Base-by-base conservation (phyloP, 139 green algal genomes). In the Diplosphaera chodatii region DNA sequence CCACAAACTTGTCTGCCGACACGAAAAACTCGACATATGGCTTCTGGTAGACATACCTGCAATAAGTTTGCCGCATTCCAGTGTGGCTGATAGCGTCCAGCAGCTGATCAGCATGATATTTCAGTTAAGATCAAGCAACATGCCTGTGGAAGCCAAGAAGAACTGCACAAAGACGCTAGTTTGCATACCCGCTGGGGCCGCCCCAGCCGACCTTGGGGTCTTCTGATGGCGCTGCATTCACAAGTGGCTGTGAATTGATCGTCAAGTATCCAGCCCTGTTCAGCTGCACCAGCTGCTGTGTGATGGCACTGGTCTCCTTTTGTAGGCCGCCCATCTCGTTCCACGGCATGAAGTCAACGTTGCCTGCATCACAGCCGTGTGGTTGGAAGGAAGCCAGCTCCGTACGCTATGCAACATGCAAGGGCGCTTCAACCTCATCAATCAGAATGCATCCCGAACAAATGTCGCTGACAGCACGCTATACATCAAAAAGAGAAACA, bases 1-100 rank as follows among this genome's bases (percentile, higher is more conserved):
- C 55, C 56, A 82, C 55, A 41, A 89, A 84, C 32, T 70, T 73
- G 4, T 87, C 81, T 0, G 84, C 82, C 18, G 86, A 84, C 29
- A 74, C 78, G 68, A 96, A 96, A 72, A 93, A 93, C 82, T 96
- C 91, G 4, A 95, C 77, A 72, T 95, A 96, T 0, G 83, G 82
- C 79, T 93, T 93, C 83, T 94, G 88, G 85, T 96, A 96, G 69
- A 96, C 83, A 64, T 88, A 87, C 31, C 76, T 84, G 72, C 63
- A 66, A 18, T 63, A 32, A n/a, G n/a, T n/a, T n/a, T n/a, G n/a
- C n/a, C n/a, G n/a, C n/a, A n/a, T n/a, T n/a, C n/a, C n/a, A n/a
- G n/a, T n/a, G n/a, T n/a, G n/a, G n/a, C n/a, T n/a, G n/a, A n/a
- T n/a, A n/a, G n/a, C n/a, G n/a, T n/a, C n/a, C n/a, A n/a, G n/a